These are phyloP conservation scores for Volvariella volvacea DNA, from an alignment of 1,284 basidiomycete species.

Conservation along the genomic window DNA sequence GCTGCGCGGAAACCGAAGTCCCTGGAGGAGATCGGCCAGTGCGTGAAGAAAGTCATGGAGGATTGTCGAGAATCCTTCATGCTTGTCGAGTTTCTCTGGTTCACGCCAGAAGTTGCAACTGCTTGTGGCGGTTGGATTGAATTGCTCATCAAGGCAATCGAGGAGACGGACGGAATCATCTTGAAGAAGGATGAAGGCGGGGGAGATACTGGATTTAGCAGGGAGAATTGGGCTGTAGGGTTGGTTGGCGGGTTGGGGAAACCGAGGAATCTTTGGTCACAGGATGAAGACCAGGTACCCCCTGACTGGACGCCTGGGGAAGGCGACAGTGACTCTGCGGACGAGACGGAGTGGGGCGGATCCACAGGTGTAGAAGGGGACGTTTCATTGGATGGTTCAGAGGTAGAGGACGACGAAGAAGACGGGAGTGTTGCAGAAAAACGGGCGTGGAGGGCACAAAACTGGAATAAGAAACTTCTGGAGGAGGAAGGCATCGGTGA, in stretches of 20 bases:
- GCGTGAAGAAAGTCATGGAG: slow-evolving; percentile 48
- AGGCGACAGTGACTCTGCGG: slow-evolving; percentile 8
- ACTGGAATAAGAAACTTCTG: neutral
- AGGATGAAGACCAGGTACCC: slow-evolving; percentile 28
- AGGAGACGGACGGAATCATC: slow-evolving; percentile 30
- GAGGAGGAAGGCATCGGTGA: slow-evolving; percentile 4
- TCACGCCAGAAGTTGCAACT: slow-evolving; percentile 44
- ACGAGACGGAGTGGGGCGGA: slow-evolving; percentile 3
- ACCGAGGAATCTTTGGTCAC: slow-evolving; percentile 18
- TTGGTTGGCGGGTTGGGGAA: slow-evolving; percentile 27
- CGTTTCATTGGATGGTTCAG: slow-evolving; percentile 9
- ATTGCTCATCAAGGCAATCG: slow-evolving; percentile 42
- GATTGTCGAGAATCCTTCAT: slow-evolving; percentile 43
- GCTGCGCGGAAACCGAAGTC: slow-evolving; percentile 33
- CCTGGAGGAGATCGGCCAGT: slow-evolving; percentile 41
- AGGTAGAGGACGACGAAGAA: slow-evolving; percentile 9
- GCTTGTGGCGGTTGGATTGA: slow-evolving; percentile 71
- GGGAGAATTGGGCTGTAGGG: slow-evolving; percentile 35
- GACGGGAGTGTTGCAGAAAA: neutral
- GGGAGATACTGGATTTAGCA: slow-evolving; percentile 22
- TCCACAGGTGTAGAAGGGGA: slow-evolving; percentile 10
- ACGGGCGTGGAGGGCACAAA: neutral
- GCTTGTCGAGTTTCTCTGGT: slow-evolving; percentile 66
- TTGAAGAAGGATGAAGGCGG: slow-evolving; percentile 19
- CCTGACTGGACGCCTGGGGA: slow-evolving; percentile 34